These are phyloP conservation scores for Fomitopsis serialis DNA, from an alignment of 768 basidiomycete species.

Conservation along the genomic window DNA sequence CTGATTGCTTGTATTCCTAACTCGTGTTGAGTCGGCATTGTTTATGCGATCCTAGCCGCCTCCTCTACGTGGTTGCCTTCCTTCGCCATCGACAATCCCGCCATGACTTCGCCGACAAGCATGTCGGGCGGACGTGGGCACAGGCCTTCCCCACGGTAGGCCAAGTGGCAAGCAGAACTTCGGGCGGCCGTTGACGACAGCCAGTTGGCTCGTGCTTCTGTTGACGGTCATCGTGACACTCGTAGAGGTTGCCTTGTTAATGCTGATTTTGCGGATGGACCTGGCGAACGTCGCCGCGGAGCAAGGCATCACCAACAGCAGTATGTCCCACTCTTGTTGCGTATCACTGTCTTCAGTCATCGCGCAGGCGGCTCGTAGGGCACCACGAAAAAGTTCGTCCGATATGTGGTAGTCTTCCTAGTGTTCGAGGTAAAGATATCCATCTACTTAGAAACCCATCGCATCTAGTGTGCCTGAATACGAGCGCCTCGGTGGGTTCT, in stretches of 20 bases:
- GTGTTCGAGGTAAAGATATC: no score
- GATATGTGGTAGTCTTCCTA: no score
- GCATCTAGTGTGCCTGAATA: no score
- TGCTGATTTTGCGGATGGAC: constrained; percentile 47
- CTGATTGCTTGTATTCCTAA: background rate
- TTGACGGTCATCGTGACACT: constrained; percentile 55
- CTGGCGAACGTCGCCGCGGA: background rate
- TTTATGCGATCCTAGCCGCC: constrained; percentile 57
- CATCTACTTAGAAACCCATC: no score
- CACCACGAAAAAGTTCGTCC: no score
- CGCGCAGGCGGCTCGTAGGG: no score
- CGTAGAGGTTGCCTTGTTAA: constrained; percentile 62
- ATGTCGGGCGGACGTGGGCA: constrained; percentile 9
- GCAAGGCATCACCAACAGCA: background rate
- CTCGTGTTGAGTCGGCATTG: constrained; percentile 42
- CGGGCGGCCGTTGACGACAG: constrained; percentile 75
- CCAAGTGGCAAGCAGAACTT: constrained; percentile 56
- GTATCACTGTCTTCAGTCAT: no score
- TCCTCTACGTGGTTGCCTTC: constrained; percentile 55
- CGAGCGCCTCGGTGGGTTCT: no score
- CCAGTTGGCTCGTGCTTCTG: constrained; percentile 67
- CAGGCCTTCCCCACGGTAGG: constrained; percentile 50
- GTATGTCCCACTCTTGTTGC: no score
- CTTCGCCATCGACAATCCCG: constrained; percentile 59
- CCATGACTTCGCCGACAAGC: constrained; percentile 72